Base-by-base conservation (phyloP, 2,329 filamentous ascomycete genomes). In the Nemania sp. region DNA sequence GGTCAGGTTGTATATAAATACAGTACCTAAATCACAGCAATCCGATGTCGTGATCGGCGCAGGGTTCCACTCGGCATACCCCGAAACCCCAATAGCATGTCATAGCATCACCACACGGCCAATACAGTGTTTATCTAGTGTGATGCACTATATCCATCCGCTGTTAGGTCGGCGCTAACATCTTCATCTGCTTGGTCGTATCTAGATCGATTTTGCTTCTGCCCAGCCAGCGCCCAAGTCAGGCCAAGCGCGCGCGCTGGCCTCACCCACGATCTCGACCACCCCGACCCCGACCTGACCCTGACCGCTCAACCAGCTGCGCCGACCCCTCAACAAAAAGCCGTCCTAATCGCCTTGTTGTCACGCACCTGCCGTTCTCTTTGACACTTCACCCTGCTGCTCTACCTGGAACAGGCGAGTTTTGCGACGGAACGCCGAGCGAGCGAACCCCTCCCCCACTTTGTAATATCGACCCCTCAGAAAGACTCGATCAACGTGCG, bases 41-140 rank as follows among this genome's bases (percentile, higher is more conserved):
- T 12, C 19, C 49, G 24, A 39, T 45, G 44, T 58, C 34, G 52
- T 53, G 63, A 65, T 65, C 61, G 47, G 43, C 61, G 31, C 64
- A 64, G 54, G 64, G 64, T 40, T 61, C 49, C 31, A 34, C 44
- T 36, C 6, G 19, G n/a, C 17, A 7, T 26, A 23, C 24, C 23
- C 20, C 20, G 23, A 52, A 44, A 52, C 22, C 39, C 28, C 8
- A 31, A 31, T 31, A 31, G n/a, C n/a, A n/a, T n/a, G n/a, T n/a
- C 44, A 19, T 36, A 19, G 14, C 17, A 39, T 33, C 49, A 44
- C 41, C 22, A 30, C 36, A 23, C 20, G 46, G 33, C 47, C 42
- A n/a, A 45, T 48, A 34, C 17, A 39, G 34, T 22, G 31, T 15
- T n/a, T n/a, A n/a, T n/a, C n/a, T n/a, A n/a, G n/a, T 17, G 7